These are phyloP conservation scores for Myxozyma mucilagina DNA, from an alignment of 805 yeast species.

Conservation along the genomic window DNA sequence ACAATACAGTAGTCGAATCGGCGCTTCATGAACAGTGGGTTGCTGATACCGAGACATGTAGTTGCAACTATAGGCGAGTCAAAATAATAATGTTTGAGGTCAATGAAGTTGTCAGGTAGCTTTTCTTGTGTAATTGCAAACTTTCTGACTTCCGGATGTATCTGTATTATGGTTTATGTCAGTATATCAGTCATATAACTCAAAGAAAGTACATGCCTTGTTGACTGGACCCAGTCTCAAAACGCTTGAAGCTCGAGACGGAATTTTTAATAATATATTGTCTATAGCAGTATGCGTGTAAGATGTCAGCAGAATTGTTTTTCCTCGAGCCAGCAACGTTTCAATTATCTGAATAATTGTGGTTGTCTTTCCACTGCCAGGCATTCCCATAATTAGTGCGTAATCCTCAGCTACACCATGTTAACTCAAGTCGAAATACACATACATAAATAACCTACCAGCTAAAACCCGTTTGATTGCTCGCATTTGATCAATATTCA, in stretches of 20 bases:
- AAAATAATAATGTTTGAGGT: constrained; percentile 51
- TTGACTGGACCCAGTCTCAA: constrained; percentile 65
- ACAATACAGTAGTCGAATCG: constrained; percentile 89
- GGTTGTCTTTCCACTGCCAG: constrained; percentile 96
- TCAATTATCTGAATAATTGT: constrained; percentile 76
- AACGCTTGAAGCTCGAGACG: constrained; percentile 50
- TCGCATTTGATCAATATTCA: constrained; percentile 68
- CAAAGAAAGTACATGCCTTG: constrained; percentile 34
- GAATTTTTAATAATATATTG: constrained; percentile 77
- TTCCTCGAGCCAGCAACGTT: constrained; percentile 57
- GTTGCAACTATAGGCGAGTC: constrained; percentile 78
- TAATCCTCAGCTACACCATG: constrained; percentile 52
- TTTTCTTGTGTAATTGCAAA: constrained; percentile 37
- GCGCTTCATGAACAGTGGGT: constrained; percentile 56
- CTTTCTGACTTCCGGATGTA: constrained; percentile 62
- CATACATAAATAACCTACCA: constrained; percentile 43
- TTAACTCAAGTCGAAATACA: not conserved
- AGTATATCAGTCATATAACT: not conserved
- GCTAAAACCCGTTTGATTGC: constrained; percentile 68
- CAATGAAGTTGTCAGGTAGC: constrained; percentile 39
- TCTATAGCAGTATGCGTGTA: constrained; percentile 97
- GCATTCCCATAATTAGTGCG: constrained; percentile 89
- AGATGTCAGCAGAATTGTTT: constrained; percentile 74
- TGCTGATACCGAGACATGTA: constrained; percentile 77
- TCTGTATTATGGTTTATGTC: constrained; percentile 26